Conservation (phyloP, 352 stramenopile genomes). For the Phytophthora sp. region DNA sequence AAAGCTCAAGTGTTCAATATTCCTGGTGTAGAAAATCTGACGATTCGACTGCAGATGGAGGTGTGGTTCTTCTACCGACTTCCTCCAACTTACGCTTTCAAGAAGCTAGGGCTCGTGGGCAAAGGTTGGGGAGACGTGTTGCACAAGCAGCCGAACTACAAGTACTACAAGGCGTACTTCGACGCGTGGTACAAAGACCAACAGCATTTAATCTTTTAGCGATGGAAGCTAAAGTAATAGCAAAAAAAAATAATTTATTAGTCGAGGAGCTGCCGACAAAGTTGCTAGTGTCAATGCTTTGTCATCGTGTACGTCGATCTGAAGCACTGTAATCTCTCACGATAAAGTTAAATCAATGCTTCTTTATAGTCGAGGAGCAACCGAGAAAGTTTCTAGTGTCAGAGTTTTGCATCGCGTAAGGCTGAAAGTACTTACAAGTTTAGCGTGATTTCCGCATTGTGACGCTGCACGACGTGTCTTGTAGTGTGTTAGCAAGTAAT, state of each 20-base stretch:
- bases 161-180: slow-evolving; percentile 17
- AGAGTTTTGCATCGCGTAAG: no score
- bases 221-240: not conserved
- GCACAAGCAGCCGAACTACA: slow-evolving; percentile 8
- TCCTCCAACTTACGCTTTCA: slow-evolving; percentile 4
- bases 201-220: not conserved
- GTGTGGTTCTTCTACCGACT: slow-evolving; percentile 13
- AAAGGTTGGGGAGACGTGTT: not conserved
- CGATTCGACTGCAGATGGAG: slow-evolving; percentile 11
- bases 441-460: no score
- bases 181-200: slow-evolving; percentile 6
- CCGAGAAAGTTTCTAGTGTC: no score
- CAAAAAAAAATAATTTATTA: not conserved
- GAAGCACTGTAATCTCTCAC: no score
- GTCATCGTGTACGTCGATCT: no score
- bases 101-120: slow-evolving; percentile 8
- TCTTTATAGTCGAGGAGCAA: no score
- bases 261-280: no score
- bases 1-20: slow-evolving; percentile 9
- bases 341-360: no score
- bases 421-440: no score
- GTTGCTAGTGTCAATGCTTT: no score
- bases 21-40: slow-evolving; percentile 1
- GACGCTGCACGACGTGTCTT: no score
- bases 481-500: no score